Conservation (phyloP, 1,284 basidiomycete genomes). For the Ceratobasidium sp. region DNA sequence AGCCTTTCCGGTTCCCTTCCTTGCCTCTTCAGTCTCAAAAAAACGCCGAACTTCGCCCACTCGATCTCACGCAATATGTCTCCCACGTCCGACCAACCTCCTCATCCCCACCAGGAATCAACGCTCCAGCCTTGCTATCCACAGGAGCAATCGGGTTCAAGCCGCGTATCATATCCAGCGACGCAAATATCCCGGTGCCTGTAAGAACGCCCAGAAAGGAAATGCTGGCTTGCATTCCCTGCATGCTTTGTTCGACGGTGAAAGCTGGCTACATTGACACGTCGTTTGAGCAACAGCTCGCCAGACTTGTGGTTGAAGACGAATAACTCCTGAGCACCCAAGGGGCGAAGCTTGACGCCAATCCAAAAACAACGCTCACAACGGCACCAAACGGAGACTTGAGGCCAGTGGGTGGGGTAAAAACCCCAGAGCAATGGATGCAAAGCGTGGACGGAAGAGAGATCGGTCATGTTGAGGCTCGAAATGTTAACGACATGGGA, state of each 20-base stretch:
- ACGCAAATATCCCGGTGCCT: conserved; percentile 13
- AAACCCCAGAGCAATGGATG: neutral
- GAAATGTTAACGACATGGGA: conserved; percentile 46
- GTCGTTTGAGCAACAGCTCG: conserved; percentile 61
- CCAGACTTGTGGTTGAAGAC: conserved; percentile 69
- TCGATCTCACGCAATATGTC: conserved; percentile 59
- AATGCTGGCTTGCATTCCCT: conserved; percentile 25
- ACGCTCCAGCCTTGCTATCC: conserved; percentile 45
- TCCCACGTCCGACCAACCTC: conserved; percentile 71
- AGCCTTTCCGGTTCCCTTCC: conserved; percentile 44
- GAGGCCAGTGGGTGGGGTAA: neutral
- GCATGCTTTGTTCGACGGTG: conserved; percentile 23
- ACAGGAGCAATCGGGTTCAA: conserved; percentile 47
- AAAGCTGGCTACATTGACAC: conserved; percentile 46
- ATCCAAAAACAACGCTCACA: conserved; percentile 60
- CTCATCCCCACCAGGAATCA: conserved; percentile 61
- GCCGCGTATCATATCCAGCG: conserved; percentile 45
- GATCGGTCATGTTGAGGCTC: conserved; percentile 60
- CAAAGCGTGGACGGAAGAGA: neutral
- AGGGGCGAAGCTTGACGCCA: conserved; percentile 66
- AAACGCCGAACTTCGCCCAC: conserved; percentile 65
- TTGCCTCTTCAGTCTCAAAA: conserved; percentile 44
- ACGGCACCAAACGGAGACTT: conserved; percentile 21
- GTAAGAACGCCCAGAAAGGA: neutral
- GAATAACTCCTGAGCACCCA: conserved; percentile 48